Base-by-base conservation (phyloP, 202 grass and related monocot genomes). In the Digitaria exilis region DNA sequence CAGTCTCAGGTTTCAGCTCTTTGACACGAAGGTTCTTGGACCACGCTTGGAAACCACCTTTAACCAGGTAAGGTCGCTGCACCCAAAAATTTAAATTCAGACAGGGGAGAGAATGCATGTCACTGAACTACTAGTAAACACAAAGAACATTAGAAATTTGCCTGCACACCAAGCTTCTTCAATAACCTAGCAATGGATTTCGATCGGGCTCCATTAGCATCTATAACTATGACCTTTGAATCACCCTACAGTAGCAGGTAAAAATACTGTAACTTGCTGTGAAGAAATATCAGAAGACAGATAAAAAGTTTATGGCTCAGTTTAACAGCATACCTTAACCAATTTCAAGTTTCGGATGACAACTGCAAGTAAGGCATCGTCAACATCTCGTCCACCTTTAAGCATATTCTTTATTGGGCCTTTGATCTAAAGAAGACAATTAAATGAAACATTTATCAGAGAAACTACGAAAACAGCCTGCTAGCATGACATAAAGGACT, bases 31-130 rank as follows among this genome's bases (percentile, higher is more conserved):
- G 86, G 68, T 80, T 91, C 84, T 87, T 94, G 15, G 82, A 78
- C 96, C 93, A 98, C 78, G 93, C 92, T 89, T 96, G 85, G 83
- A 94, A 98, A 65, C 96, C 96, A 79, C 96, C 93, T 90, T 98
- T 89, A 80, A 98, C 81, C 45, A 96, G 80, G 82, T 98, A 98
- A 76, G 96, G 83, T 77, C 86, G 90, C 93, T 98, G 84, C 41
- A 84, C 48, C 19, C 4, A 92, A 78, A 70, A 15, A 77, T 81
- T 77, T 7, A 84, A 91, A 49, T 44, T 81, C 78, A 94, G 73
- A 76, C 13, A 84, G 16, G 69, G 57, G 48, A 71, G 16, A 12
- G n/a, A 12, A 66, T 71, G 16, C 34, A 73, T 69, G 22, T 11
- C 59, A 67, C 41, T 6, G 2, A 86, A 81, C 30, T 58, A 49